Conservation (phyloP, 495 filamentous ascomycete species). For the Neurospora sp. region DNA sequence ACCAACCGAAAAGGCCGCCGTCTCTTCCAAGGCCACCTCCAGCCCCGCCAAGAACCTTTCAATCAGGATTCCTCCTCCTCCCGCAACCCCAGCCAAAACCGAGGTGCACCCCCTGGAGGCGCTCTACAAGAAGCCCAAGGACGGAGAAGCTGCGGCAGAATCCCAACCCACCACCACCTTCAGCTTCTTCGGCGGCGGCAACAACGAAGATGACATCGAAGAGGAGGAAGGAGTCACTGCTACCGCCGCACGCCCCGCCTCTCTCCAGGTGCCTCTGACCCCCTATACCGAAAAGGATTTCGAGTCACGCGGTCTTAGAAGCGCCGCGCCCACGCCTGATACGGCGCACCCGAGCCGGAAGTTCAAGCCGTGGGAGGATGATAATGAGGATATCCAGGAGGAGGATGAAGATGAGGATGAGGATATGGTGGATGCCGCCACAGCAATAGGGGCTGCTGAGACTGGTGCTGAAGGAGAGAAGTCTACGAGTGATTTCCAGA, state of each 20-base stretch:
- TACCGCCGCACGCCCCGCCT: background rate
- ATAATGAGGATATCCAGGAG: constrained; percentile 29
- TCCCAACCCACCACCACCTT: constrained; percentile 13
- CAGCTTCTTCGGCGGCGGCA: constrained; percentile 41
- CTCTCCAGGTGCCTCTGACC: constrained; percentile 52
- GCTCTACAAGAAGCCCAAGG: constrained; percentile 65
- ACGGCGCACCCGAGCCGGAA: constrained; percentile 62
- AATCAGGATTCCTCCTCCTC: constrained; percentile 39
- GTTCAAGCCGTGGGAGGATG: constrained; percentile 39
- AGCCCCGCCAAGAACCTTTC: constrained; percentile 33
- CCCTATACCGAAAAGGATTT: constrained; percentile 73
- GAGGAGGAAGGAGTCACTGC: constrained; percentile 35
- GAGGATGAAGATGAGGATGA: constrained; percentile 23
- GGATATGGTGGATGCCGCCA: constrained; percentile 15
- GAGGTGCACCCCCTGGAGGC: constrained; percentile 81
- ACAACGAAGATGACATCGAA: constrained; percentile 30
- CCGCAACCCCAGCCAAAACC: constrained; percentile 35
- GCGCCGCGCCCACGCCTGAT: constrained; percentile 90
- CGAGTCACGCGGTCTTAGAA: constrained; percentile 59
- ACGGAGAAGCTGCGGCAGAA: constrained; percentile 15
- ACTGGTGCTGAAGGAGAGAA: too few relatives aligned
- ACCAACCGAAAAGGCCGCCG: constrained; percentile 9
- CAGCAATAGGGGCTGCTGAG: too few relatives aligned
- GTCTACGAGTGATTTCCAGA: constrained; percentile 47
- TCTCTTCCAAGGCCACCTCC: constrained; percentile 23